Evolutionary conservation across 2,329 filamentous ascomycete genomes (phyloP).

Genomic region (Didymella pinodella): DNA sequence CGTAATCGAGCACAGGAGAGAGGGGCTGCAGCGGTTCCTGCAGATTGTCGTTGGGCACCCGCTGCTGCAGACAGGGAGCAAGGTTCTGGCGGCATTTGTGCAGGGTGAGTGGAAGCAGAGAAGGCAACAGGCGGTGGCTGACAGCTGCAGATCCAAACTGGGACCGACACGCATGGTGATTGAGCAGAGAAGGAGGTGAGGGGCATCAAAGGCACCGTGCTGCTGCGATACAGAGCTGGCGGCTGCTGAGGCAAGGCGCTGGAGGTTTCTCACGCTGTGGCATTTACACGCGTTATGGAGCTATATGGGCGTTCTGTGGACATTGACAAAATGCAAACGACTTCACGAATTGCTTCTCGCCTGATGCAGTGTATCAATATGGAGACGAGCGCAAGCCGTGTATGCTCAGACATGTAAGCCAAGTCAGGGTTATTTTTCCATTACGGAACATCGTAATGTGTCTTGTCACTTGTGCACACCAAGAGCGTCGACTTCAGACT

Average conservation of each 20-base stretch:
- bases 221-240: neutral
- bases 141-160: constrained; percentile 75
- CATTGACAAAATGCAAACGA: constrained; percentile 8
- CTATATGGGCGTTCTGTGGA: constrained; percentile 31
- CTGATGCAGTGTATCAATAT: neutral
- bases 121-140: constrained; percentile 15
- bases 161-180: constrained; percentile 66
- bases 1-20: constrained; percentile 92
- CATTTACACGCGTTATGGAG: constrained; percentile 37
- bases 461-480: neutral
- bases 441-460: neutral
- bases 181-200: neutral
- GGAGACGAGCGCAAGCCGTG: neutral
- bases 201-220: neutral
- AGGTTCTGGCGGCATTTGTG: constrained; percentile 94
- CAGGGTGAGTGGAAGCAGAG: constrained; percentile 70
- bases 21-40: constrained; percentile 92
- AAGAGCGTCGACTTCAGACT: neutral
- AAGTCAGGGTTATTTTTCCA: neutral
- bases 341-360: constrained; percentile 8
- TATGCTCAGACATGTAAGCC: neutral
- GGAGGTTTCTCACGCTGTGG: constrained; percentile 4
- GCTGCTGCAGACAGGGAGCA: constrained; percentile 94
- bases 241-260: neutral
- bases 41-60: constrained; percentile 98